Evolutionary conservation across 1,139 yeast genomes (phyloP), one percentile per base, ranked within the genome.

Genomic region (Blastobotrys indianensis): DNA sequence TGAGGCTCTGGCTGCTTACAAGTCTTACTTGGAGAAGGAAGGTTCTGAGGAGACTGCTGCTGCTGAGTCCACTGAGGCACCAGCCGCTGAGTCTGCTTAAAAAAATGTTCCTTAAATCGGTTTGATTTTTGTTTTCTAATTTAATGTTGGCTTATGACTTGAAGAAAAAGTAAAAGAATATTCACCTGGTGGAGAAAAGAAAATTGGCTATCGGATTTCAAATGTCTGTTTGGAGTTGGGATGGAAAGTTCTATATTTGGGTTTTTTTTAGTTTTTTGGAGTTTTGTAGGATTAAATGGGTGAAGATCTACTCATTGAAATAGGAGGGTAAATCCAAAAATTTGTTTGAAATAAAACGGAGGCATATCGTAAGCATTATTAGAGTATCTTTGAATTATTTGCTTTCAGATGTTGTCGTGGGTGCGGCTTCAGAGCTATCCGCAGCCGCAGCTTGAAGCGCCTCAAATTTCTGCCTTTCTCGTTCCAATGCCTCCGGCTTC

Each of bases 1-100:
- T 63, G 97, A 92, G 72, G 98, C 99, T 59, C 79, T 85, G 62
- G 79, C 84, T 70, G 97, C 97, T 41, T 66, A 66, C 64, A 56
- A 61, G 55, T 56, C 57, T 50, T 66, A 59, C 56, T 55, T 66
- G 44, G 66, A 62, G 54, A 39, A 45, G 48, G 54, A 51, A 42
- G 25, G 25, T 7, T 20, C 25, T 20, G 25, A 20, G 25, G 25
- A 20, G 25, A 20, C 25, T 20, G 7, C 25, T 20, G 7, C 25
- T 29, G 39, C 39, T 41, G 30, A 17, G 28, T 25, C 25, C 25
- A 20, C 25, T 20, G 25, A 20, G 25, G 25, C 4, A 20, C 25
- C 25, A 20, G 37, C 32, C 23, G 38, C 15, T 13, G 44, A 13
- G 36, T 33, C 20, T 33, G 36, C 17, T 33, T 37, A 37, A 37